Evolutionary conservation across 2,329 filamentous ascomycete genomes (phyloP).

Genomic region (Pyricularia sp.): DNA sequence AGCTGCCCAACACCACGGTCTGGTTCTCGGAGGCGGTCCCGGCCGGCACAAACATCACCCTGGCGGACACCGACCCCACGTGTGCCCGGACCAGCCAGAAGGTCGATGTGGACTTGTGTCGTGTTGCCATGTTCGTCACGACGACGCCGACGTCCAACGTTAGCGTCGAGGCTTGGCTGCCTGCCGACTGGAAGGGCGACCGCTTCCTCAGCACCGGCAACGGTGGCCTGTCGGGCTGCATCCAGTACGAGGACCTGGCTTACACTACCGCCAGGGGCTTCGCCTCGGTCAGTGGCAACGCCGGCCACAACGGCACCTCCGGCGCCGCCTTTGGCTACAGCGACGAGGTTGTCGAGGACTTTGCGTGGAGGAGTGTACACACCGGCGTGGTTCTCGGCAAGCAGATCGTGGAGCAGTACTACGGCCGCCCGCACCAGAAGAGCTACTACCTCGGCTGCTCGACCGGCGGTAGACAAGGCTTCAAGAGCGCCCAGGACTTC

Average conservation of each 20-base stretch:
- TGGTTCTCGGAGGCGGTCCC: constrained; percentile 1
- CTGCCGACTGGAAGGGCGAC: constrained; percentile 22
- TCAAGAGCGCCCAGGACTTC: constrained; percentile 41
- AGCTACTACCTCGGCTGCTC: constrained; percentile 49
- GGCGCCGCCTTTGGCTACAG: constrained; percentile 22
- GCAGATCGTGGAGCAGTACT: constrained; percentile 35
- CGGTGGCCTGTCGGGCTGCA: constrained; percentile 22
- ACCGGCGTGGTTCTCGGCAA: constrained; percentile 38
- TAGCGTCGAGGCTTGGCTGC: constrained; percentile 33
- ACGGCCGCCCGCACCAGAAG: constrained; percentile 29
- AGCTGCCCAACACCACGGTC: constrained; percentile 3
- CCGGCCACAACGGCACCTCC: constrained; percentile 32
- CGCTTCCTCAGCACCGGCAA: constrained; percentile 22
- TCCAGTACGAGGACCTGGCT: constrained; percentile 26
- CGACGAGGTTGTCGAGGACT: constrained; percentile 26
- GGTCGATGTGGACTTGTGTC: constrained; percentile 15
- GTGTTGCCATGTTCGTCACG: constrained; percentile 16
- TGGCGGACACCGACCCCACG: constrained; percentile 8
- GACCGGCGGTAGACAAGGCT: constrained; percentile 47
- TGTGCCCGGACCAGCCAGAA: constrained; percentile 5
- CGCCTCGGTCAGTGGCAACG: constrained; percentile 31
- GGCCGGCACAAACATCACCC: constrained; percentile 4
- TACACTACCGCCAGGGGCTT: constrained; percentile 27
- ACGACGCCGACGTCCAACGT: constrained; percentile 30
- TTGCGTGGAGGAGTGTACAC: constrained; percentile 30